A percentile compares a stretch with the other conserved stretches of the same genome.
phyloP scores from a whole-genome alignment of 345 rosid species.

The Clausena lansium region DNA sequence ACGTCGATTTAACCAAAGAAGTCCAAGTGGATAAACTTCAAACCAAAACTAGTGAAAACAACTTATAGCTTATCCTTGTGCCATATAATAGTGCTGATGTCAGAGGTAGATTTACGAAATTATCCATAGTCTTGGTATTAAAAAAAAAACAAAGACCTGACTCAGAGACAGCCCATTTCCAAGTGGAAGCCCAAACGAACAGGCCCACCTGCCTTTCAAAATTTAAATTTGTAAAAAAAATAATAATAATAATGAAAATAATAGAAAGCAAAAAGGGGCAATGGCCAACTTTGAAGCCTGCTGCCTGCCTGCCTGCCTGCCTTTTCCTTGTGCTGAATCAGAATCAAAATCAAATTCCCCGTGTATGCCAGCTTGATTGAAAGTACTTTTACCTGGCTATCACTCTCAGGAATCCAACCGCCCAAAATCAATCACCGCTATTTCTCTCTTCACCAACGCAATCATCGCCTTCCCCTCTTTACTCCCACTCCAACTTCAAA shows the following conservation, averaged over 20 bases:
- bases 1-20: not conserved
- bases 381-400: constrained; percentile 8
- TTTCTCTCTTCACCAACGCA: constrained; percentile 42
- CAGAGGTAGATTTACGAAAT: too few species aligned
- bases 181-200: not conserved
- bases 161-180: not conserved
- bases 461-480: constrained; percentile 41
- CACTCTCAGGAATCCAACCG: constrained; percentile 51
- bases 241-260: not conserved
- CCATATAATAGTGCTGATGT: too few species aligned
- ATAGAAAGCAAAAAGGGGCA: not conserved
- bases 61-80: not conserved
- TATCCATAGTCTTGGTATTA: too few species aligned
- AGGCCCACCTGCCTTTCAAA: not conserved
- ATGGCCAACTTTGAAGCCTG: not conserved
- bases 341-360: constrained; percentile 17
- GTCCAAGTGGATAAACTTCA: not conserved
- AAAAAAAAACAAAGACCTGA: not conserved
- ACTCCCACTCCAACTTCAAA: not conserved
- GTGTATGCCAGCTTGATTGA: constrained; percentile 33
- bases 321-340: not conserved
- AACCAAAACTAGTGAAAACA: not conserved
- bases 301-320: too few species aligned
- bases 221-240: not conserved
- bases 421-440: constrained; percentile 24